phyloP scores from a whole-genome alignment of 805 yeast genomes.

The Torulaspora maleeae region DNA sequence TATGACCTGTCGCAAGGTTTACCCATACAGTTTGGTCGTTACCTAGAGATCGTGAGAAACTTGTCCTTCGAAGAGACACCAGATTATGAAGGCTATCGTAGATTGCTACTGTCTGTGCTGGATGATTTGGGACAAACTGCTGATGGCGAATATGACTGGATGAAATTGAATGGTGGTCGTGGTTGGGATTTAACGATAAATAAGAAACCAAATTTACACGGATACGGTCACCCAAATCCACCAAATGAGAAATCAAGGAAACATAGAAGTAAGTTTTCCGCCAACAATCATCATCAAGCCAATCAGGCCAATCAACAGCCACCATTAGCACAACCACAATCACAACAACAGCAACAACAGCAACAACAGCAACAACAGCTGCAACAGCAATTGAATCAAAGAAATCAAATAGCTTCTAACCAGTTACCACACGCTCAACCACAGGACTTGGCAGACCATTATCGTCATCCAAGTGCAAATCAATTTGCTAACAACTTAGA shows the following conservation, averaged over 20 bases:
- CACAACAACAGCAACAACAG: constrained; percentile 20
- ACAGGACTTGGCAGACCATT: constrained; percentile 9
- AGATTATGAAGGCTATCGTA: constrained; percentile 82
- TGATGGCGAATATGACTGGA: constrained; percentile 97
- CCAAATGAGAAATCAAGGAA: constrained; percentile 45
- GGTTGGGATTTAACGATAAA: constrained; percentile 92
- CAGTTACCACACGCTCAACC: constrained; percentile 14
- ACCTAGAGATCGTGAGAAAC: constrained; percentile 81
- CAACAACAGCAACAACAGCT: constrained; percentile 27
- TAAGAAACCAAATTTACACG: constrained; percentile 90
- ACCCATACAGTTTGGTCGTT: constrained; percentile 91
- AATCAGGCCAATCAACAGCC: constrained; percentile 13
- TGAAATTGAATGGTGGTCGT: constrained; percentile 88
- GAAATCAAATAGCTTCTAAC: constrained; percentile 6
- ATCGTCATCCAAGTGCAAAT: constrained; percentile 21
- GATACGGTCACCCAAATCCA: constrained; percentile 94
- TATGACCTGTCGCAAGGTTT: constrained; percentile 81
- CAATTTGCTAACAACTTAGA: constrained; percentile 37
- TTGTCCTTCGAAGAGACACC: constrained; percentile 92
- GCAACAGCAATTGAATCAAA: constrained; percentile 22
- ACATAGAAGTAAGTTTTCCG: constrained; percentile 22
- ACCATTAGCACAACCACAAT: constrained; percentile 15
- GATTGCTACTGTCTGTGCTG: constrained; percentile 71
- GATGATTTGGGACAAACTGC: constrained; percentile 63
- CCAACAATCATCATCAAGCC: constrained; percentile 13